Base-by-base conservation (phyloP, 139 green algal genomes). In the Volvox africanus region DNA sequence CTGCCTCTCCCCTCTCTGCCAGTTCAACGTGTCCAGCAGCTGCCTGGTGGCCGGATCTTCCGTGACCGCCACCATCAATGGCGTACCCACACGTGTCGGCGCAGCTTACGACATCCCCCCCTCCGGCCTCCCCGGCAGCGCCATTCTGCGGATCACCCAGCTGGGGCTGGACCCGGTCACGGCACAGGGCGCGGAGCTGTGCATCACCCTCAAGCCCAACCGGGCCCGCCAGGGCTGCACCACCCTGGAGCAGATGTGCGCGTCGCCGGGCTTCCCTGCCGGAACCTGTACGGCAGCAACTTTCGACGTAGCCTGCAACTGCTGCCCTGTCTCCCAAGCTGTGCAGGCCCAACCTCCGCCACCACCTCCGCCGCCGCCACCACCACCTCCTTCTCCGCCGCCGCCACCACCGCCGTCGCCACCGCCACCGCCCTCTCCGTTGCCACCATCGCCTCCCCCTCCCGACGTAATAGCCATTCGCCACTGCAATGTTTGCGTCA, bases 191-290 rank as follows among this genome's bases (percentile, higher is more conserved):
- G 28, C 73, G 28, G 28, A n/a, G 73, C 73, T 35, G n/a, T 80
- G n/a, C n/a, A n/a, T 80, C 28, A 37, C 28, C 22, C 67, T 75
- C 67, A 75, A 75, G 67, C 22, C 67, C 67, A 75, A 75, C 67
- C 67, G 67, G 67, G 24, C 22, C 67, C 22, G 67, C 11, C 22
- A 75, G 67, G 67, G 67, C 11, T 75, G 67, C 67, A 28, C 22
- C 67, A 75, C 67, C 67, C 67, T 75, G 67, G 67, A 75, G 67
- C 22, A 75, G 67, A 75, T 75, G 67, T 75, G 67, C 67, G 67
- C 14, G 67, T 75, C 67, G 11, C 5, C 67, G 67, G 67, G 67
- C 67, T 32, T 28, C 24, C 67, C 67, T 26, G 22, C 67, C 6
- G 67, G 67, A 75, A 75, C 67, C 2, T 75, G 67, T 75, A 28